phyloP scores from a whole-genome alignment of 1,284 basidiomycete genomes.

The Pseudozyma pruni region DNA sequence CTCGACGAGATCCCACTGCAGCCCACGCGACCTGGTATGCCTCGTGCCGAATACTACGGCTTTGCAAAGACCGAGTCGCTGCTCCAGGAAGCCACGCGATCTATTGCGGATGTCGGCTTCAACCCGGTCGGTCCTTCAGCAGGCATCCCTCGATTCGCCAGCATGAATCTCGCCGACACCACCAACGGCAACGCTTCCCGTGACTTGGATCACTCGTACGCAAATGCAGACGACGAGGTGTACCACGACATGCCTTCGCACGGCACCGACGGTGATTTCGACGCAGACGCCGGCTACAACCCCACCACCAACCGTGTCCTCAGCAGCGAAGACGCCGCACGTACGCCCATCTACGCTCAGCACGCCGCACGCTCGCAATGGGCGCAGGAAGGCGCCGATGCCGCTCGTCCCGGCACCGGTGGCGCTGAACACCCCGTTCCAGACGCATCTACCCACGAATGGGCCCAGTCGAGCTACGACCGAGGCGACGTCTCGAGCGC shows the following conservation, averaged over 20 bases:
- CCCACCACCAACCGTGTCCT: conserved; percentile 13
- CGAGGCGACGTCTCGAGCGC: conserved; percentile 15
- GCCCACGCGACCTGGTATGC: conserved; percentile 81
- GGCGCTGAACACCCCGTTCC: conserved; percentile 2
- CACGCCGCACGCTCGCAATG: conserved; percentile 44
- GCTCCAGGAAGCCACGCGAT: conserved; percentile 53
- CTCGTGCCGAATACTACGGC: conserved; percentile 77
- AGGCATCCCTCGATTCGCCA: conserved; percentile 38
- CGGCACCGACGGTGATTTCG: conserved; percentile 6
- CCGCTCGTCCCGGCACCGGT: background rate
- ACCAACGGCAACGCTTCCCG: conserved; percentile 29
- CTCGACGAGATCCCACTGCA: conserved; percentile 85
- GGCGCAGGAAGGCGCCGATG: conserved; percentile 21
- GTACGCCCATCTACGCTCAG: conserved; percentile 48
- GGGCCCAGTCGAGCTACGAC: conserved; percentile 35
- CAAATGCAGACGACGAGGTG: conserved; percentile 10
- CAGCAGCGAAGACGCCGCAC: conserved; percentile 25
- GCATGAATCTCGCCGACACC: conserved; percentile 26
- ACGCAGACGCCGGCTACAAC: conserved; percentile 31
- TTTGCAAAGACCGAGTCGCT: conserved; percentile 57
- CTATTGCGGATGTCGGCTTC: conserved; percentile 59
- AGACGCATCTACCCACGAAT: conserved; percentile 34
- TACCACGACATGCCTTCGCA: conserved; percentile 21
- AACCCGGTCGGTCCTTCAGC: conserved; percentile 39
- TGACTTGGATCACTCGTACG: conserved; percentile 25